Percentiles rank a stretch among this genome's conserved stretches.
These are phyloP conservation scores for Blastobotrys robertii DNA, from an alignment of 805 yeast genomes.

Conservation along the genomic window DNA sequence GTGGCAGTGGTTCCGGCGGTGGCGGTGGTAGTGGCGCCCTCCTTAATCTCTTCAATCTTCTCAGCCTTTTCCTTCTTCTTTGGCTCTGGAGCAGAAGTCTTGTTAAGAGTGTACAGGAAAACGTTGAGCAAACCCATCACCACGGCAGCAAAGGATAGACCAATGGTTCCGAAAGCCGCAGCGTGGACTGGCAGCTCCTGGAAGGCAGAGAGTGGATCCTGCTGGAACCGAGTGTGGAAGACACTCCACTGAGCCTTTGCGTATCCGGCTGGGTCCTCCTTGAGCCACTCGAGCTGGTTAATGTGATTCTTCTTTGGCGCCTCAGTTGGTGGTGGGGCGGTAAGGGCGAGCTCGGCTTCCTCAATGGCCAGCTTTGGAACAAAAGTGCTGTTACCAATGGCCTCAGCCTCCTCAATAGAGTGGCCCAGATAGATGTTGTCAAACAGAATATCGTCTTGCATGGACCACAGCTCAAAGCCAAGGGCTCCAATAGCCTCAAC, in stretches of 20 bases:
- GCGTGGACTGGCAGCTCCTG: slow-evolving; percentile 29
- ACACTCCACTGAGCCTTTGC: slow-evolving; percentile 18
- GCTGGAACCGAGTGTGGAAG: slow-evolving; percentile 24
- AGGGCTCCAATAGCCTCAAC: slow-evolving; percentile 65
- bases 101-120: slow-evolving; percentile 6
- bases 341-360: slow-evolving; percentile 17
- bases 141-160: slow-evolving; percentile 17
- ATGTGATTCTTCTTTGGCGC: slow-evolving; percentile 14
- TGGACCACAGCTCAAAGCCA: slow-evolving; percentile 87
- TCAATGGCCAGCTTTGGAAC: slow-evolving; percentile 30
- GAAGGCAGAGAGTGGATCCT: slow-evolving; percentile 26
- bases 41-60: neutral
- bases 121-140: slow-evolving; percentile 21
- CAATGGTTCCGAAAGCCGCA: slow-evolving; percentile 20
- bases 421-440: slow-evolving; percentile 84
- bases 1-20: slow-evolving; percentile 14
- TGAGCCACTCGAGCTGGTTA: slow-evolving; percentile 21
- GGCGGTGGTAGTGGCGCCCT: slow-evolving; percentile 8
- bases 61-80: slow-evolving; percentile 5
- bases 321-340: slow-evolving; percentile 17
- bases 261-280: slow-evolving; percentile 27
- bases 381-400: slow-evolving; percentile 69
- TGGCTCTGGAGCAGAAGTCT: neutral
- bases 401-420: slow-evolving; percentile 74
- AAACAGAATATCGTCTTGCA: slow-evolving; percentile 64